Conservation (phyloP, 106 monocot genomes). For the Acanthochlamys bracteata region DNA sequence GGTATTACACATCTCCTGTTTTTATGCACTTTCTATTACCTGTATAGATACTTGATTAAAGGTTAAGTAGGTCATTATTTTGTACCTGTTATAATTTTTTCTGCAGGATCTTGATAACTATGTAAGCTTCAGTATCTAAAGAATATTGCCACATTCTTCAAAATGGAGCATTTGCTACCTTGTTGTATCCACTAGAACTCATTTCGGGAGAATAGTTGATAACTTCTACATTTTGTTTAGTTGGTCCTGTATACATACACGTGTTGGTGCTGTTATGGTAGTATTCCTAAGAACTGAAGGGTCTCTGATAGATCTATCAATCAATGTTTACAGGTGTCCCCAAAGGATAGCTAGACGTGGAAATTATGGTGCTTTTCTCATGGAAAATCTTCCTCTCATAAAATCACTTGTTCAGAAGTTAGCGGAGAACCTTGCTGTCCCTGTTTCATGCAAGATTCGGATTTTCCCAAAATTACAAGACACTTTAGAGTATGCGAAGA, state of each 20-base stretch:
- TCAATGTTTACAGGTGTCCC: conserved; percentile 90
- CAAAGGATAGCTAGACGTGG: conserved; percentile 91
- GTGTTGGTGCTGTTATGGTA: too few relatives aligned
- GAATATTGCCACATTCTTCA: too few relatives aligned
- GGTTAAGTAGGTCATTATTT: too few relatives aligned
- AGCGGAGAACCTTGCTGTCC: conserved; percentile 59
- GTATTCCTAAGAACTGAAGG: too few relatives aligned
- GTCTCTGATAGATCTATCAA: too few relatives aligned
- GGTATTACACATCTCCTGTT: conserved; percentile 29
- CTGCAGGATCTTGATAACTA: too few relatives aligned
- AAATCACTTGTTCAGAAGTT: conserved; percentile 78
- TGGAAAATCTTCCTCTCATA: conserved; percentile 88
- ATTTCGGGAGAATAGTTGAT: too few relatives aligned
- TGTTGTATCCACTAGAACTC: too few relatives aligned
- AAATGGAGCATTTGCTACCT: too few relatives aligned
- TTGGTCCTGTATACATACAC: too few relatives aligned
- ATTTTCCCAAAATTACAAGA: conserved; percentile 71
- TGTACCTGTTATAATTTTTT: background rate
- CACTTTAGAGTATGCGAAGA: conserved; percentile 77
- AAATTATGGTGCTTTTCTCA: conserved; percentile 93
- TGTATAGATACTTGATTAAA: background rate
- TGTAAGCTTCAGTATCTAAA: too few relatives aligned
- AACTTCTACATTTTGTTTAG: too few relatives aligned
- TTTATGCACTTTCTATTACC: background rate
- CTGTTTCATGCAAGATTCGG: conserved; percentile 90